Base-by-base conservation (phyloP, 2,329 filamentous ascomycete genomes). In the Paecilomyces niveus region DNA sequence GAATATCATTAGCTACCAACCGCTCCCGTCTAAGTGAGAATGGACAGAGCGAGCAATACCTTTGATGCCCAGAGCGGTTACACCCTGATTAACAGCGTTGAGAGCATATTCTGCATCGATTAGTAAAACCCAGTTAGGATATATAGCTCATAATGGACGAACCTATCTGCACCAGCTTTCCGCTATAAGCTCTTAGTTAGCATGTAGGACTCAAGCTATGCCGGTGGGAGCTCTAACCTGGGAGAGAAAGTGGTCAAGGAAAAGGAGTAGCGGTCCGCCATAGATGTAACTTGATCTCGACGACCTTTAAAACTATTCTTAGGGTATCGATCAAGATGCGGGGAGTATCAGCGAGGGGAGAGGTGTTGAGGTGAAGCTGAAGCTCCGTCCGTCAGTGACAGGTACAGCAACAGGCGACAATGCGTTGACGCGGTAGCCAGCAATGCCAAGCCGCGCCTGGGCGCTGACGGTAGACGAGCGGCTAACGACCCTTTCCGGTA, bases 261-360 rank as follows among this genome's bases (percentile, higher is more conserved):
- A 87, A 99, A 99, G 58, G 93, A 97, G 80, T 99, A 99, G 82
- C 94, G 85, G 80, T 99, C 94, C 73, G 94, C 93, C 93, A 99
- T 99, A 74, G 65, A 81, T 71, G 63, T 59, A 60, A 58, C 15
- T 62, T 39, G 54, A 60, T 55, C 56, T 61, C 59, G 56, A 60
- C 53, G 57, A 64, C 60, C 64, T 68, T 58, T 33, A 53, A 54
- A 21, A 52, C 21, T 31, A 11, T 22, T n/a, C 26, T 45, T 26
- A 11, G 33, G n/a, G 52, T 31, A 13, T 26, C 54, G 51, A 57
- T 58, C 45, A 6, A 61, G 52, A 54, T 60, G 45, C 58, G 53
- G 54, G 29, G 60, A 55, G 55, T 58, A 33, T 57, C 57, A 49
- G 59, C 50, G 29, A 57, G 26, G 31, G 22, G 49, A 24, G 49